A percentile compares a stretch with the other conserved stretches of the same genome.
Conservation (phyloP, 257 asterid species). For the Gentiana macrophylla region DNA sequence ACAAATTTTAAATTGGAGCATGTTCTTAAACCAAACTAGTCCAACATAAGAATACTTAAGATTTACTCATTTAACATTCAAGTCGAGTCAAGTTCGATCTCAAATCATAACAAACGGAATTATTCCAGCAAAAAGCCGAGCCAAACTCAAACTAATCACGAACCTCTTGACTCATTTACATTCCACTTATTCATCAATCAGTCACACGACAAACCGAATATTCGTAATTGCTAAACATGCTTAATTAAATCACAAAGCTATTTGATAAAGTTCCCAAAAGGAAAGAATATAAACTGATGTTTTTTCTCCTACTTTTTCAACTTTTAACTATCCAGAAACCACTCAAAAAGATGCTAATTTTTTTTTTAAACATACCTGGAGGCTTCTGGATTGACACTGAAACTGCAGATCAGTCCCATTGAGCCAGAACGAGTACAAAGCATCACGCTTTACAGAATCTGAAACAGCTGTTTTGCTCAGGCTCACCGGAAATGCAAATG, state of each 20-base stretch:
- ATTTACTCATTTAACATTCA: not conserved
- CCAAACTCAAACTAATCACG: no score
- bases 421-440: slow-evolving; percentile 34
- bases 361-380: slow-evolving; percentile 32
- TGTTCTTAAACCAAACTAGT: no score
- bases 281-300: not conserved
- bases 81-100: no score
- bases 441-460: slow-evolving; percentile 24
- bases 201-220: no score
- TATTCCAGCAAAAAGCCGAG: not conserved
- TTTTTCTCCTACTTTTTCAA: not conserved
- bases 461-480: slow-evolving; percentile 31
- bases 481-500: slow-evolving; percentile 50
- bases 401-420: slow-evolving; percentile 42
- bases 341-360: slow-evolving; percentile 2
- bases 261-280: no score
- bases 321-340: not conserved
- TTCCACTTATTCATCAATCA: no score
- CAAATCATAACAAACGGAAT: not conserved
- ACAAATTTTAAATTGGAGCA: not conserved
- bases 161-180: no score
- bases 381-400: slow-evolving; percentile 25
- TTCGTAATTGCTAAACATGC: not conserved
- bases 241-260: no score
- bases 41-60: not conserved